phyloP scores from a whole-genome alignment of 1,139 yeast species.

The Saccharomycopsis hybrid region DNA sequence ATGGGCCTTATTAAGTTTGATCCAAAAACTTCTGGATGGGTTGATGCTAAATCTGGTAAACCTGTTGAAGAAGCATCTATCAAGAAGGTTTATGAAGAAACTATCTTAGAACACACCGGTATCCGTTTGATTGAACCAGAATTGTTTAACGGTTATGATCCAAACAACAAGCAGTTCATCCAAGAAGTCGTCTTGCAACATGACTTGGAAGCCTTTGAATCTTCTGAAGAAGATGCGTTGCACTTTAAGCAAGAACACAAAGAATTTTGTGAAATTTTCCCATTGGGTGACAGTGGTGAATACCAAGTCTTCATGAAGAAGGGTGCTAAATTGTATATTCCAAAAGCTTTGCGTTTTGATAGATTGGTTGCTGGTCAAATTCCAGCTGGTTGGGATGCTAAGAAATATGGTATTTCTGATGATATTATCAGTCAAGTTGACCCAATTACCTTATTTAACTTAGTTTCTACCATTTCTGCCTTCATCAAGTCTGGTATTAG shows the following conservation, averaged over 20 bases:
- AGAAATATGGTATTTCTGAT: conserved; percentile 88
- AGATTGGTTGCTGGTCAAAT: conserved; percentile 98
- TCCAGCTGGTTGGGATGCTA: conserved; percentile 98
- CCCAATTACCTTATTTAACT: conserved; percentile 85
- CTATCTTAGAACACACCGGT: conserved; percentile 90
- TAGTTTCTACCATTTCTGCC: conserved; percentile 94
- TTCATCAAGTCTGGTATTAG: conserved; percentile 90
- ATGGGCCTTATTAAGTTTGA: conserved; percentile 92
- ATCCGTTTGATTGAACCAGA: conserved; percentile 95
- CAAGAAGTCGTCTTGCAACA: conserved; percentile 96
- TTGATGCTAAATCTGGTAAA: conserved; percentile 84
- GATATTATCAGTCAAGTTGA: conserved; percentile 93
- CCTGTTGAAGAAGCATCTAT: conserved; percentile 95
- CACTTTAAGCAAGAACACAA: conserved; percentile 94
- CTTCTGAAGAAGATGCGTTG: conserved; percentile 91
- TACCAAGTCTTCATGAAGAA: conserved; percentile 82
- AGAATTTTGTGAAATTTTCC: conserved; percentile 87
- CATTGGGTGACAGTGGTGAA: conserved; percentile 85
- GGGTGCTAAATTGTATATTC: conserved; percentile 88
- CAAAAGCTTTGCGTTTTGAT: conserved; percentile 93
- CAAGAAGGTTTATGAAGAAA: conserved; percentile 83
- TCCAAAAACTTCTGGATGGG: conserved; percentile 91
- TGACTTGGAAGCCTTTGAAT: conserved; percentile 91
- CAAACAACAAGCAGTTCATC: conserved; percentile 82
- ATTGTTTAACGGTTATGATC: conserved; percentile 88